A percentile compares a stretch with the other conserved stretches of the same genome.
Conservation (phyloP, 2,329 filamentous ascomycete genomes). For the Fusarium sororula region DNA sequence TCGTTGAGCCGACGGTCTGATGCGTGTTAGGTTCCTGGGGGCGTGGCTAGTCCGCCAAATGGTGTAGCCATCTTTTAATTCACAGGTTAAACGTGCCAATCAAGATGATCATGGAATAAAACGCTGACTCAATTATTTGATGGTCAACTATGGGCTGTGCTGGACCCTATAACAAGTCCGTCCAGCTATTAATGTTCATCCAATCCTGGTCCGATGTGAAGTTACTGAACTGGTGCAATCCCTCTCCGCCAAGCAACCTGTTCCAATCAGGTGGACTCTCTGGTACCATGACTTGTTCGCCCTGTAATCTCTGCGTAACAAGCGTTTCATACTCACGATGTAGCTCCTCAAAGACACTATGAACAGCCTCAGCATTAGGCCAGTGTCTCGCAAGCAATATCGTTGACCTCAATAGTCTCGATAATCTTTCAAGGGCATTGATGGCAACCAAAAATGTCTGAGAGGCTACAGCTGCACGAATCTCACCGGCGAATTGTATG, state of each 20-base stretch:
- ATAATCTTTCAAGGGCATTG: constrained; percentile 33
- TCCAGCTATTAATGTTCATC: constrained; percentile 41
- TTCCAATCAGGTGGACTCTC: constrained; percentile 41
- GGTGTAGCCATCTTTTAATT: constrained; percentile 15
- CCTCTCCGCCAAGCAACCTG: constrained; percentile 32
- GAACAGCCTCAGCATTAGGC: constrained; percentile 40
- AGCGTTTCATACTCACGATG: constrained; percentile 37
- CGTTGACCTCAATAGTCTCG: constrained; percentile 22
- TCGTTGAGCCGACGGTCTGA: neutral
- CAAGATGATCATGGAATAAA: neutral
- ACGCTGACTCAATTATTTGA: neutral
- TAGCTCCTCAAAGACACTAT: constrained; percentile 40
- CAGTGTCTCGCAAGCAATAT: constrained; percentile 32
- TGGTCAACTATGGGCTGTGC: accelerated
- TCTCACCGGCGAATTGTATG: constrained; percentile 38
- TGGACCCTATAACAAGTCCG: constrained; percentile 19
- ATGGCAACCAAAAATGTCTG: constrained; percentile 36
- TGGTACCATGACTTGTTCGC: constrained; percentile 37
- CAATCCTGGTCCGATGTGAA: constrained; percentile 38
- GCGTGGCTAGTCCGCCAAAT: constrained; percentile 23
- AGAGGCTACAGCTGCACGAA: constrained; percentile 27
- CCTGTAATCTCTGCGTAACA: constrained; percentile 37
- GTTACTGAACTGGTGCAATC: constrained; percentile 19
- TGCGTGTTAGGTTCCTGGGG: constrained; percentile 4
- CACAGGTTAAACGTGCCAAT: accelerated